Evolutionary conservation across 352 stramenopile species (phyloP).

Genomic region (Phytopythium litorale): DNA sequence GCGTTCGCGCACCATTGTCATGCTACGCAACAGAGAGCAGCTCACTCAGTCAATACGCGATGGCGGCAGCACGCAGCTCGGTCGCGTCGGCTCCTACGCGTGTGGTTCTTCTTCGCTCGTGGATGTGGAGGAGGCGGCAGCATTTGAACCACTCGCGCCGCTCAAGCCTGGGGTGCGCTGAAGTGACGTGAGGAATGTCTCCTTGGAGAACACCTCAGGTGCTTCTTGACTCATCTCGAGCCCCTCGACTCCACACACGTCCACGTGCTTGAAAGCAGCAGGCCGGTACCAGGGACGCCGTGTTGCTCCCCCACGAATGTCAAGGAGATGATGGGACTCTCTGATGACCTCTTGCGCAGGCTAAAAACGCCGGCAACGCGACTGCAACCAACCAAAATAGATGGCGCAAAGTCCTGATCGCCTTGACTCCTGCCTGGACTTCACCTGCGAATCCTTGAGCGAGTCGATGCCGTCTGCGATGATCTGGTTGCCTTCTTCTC

Average conservation of each 20-base stretch:
- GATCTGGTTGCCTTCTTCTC: background rate
- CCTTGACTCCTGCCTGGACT: background rate
- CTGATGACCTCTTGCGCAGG: background rate
- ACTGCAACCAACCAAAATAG: background rate
- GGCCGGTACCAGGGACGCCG: background rate
- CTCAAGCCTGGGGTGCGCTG: slow-evolving; percentile 32
- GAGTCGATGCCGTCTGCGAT: background rate
- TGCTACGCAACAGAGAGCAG: slow-evolving; percentile 30
- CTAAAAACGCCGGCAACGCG: background rate
- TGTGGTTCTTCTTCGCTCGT: slow-evolving; percentile 42
- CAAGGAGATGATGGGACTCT: background rate
- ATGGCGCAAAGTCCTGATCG: background rate
- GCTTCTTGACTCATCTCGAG: slow-evolving; percentile 48
- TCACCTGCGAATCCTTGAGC: background rate
- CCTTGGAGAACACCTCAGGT: slow-evolving; percentile 68
- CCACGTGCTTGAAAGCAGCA: background rate
- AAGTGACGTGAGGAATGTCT: slow-evolving; percentile 76
- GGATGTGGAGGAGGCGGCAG: slow-evolving; percentile 9
- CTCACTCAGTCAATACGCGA: background rate
- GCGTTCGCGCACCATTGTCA: slow-evolving; percentile 72
- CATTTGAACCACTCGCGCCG: slow-evolving; percentile 4
- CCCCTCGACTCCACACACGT: background rate
- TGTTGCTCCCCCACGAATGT: background rate
- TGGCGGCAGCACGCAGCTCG: background rate
- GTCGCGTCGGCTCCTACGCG: slow-evolving; percentile 21